These are phyloP conservation scores for Bauhinia variegata DNA, from an alignment of 306 rosid species.

Conservation along the genomic window DNA sequence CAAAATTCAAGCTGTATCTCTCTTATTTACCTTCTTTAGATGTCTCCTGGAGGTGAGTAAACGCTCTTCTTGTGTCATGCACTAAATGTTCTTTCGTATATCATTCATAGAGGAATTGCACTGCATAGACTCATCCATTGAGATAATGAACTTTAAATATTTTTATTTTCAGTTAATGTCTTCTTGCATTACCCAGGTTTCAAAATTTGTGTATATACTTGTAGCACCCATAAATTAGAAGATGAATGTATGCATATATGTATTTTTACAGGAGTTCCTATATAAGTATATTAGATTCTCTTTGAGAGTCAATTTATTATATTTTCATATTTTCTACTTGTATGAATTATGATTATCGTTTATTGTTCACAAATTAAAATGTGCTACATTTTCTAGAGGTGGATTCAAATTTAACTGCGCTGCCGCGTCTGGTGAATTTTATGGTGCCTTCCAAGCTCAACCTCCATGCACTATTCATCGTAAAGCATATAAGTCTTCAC, in stretches of 20 bases:
- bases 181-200: not conserved
- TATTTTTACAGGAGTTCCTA: not conserved
- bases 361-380: slow-evolving; percentile 21
- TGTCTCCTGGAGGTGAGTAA: slow-evolving; percentile 67
- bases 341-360: slow-evolving; percentile 7
- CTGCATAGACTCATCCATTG: slow-evolving; percentile 9
- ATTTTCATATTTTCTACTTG: not conserved
- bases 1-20: slow-evolving; percentile 19
- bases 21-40: slow-evolving; percentile 49
- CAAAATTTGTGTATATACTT: no score
- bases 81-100: slow-evolving; percentile 7
- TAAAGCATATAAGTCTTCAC: slow-evolving; percentile 50
- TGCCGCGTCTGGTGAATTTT: slow-evolving; percentile 25
- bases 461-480: slow-evolving; percentile 56
- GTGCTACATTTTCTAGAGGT: slow-evolving; percentile 59
- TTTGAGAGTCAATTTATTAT: not conserved
- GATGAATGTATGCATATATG: slow-evolving; percentile 1
- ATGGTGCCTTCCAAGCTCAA: slow-evolving; percentile 64
- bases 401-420: slow-evolving; percentile 46
- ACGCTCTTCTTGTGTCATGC: slow-evolving; percentile 33
- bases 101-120: slow-evolving; percentile 15
- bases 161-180: not conserved
- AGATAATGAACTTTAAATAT: slow-evolving; percentile 5
- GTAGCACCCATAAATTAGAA: not conserved
- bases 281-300: not conserved